Conservation (phyloP, 1,139 yeast species). For the Yamadazyma diospyri region DNA sequence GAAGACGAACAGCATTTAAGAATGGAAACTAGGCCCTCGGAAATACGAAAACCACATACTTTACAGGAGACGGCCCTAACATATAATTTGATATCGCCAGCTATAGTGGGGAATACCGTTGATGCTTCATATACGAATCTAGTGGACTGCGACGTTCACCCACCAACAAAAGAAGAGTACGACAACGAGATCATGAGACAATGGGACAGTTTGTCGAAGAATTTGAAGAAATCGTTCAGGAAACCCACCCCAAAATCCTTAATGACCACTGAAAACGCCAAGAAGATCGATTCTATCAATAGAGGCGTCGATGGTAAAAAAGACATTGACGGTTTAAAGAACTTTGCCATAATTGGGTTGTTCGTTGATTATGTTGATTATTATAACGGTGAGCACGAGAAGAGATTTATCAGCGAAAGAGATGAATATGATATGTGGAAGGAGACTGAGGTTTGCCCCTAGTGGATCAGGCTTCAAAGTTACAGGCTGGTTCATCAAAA, state of each 20-base stretch:
- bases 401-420: slow-evolving; percentile 53
- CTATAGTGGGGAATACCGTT: slow-evolving; percentile 14
- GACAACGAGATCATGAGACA: slow-evolving; percentile 54
- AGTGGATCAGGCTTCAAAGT: too few relatives aligned
- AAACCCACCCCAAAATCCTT: slow-evolving; percentile 68
- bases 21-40: background rate
- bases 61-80: slow-evolving; percentile 17
- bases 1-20: slow-evolving; percentile 1
- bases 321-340: slow-evolving; percentile 62
- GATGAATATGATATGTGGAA: slow-evolving; percentile 64
- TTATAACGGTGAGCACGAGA: slow-evolving; percentile 56
- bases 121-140: slow-evolving; percentile 23
- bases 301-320: slow-evolving; percentile 84
- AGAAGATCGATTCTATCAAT: slow-evolving; percentile 62
- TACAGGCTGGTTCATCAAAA: too few relatives aligned
- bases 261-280: slow-evolving; percentile 54
- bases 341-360: slow-evolving; percentile 67
- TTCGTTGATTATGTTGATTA: slow-evolving; percentile 73
- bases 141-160: slow-evolving; percentile 21
- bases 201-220: slow-evolving; percentile 59
- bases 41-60: slow-evolving; percentile 4
- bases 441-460: slow-evolving; percentile 78
- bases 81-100: slow-evolving; percentile 28
- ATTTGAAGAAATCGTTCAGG: slow-evolving; percentile 60
- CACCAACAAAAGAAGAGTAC: slow-evolving; percentile 69